Base-by-base conservation (phyloP, 2,329 filamentous ascomycete species). In the Phialophora verrucosa region DNA sequence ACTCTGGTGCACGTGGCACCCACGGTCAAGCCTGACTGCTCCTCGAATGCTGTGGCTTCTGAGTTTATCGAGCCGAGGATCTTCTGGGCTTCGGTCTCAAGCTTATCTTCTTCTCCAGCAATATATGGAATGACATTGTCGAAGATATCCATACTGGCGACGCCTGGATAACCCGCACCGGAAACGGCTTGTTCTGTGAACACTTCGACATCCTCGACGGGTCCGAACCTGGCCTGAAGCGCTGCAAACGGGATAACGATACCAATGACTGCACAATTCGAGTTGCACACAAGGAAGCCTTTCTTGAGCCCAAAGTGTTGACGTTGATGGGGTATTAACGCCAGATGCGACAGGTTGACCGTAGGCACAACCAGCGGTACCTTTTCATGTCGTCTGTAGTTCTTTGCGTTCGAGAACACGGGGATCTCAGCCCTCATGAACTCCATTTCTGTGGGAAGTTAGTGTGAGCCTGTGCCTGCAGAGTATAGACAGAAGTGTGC, bases 351-450 rank as follows among this genome's bases (percentile, higher is more conserved):
- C 12, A 96, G 88, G 83, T 98, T 98, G 78, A 98, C 93, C 23
- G 93, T 97, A 1, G 95, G 95, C 8, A 98, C 93, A 70, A 98
- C 91, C 75, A 98, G 88, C 11, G 95, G 95, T 1, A 97, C 93
- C 57, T 94, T 84, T 23, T 93, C 92, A 77, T 97, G 90, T 77
- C 90, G 90, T 74, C 95, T 91, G 85, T 97, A 92, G 86, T 97
- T 98, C 81, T 97, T 97, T 59, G 95, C 93, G 79, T 98, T 99
- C 74, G 93, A 97, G 83, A 99, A 98, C 77, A 97, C 91, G 74
- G 92, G 88, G 59, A 97, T 88, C 75, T 97, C 89, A 68, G 92
- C 90, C 76, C 90, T 90, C 75, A 96, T 85, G 79, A 98, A 98
- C 73, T 91, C 91, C 86, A 91, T 91, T 80, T 98, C 93, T 93